Percentiles rank a stretch among this genome's conserved stretches.
phyloP scores from a whole-genome alignment of 169 alveolate species.

The Amoebophrya sp. region DNA sequence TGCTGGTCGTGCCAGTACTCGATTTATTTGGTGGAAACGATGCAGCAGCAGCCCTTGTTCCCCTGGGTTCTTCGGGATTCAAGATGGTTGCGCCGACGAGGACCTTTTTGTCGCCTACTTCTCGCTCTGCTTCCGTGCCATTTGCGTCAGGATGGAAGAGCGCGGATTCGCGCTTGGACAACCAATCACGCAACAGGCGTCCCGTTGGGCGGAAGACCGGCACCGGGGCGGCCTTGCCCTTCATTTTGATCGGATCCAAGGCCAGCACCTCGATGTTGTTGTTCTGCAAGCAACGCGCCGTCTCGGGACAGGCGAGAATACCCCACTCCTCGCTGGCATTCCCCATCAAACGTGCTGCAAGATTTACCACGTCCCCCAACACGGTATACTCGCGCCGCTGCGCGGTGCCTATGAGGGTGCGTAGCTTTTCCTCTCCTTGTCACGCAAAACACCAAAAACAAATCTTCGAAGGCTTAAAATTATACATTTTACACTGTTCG shows the following conservation, averaged over 20 bases:
- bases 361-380: not conserved
- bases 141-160: not conserved
- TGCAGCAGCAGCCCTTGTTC: too few relatives aligned
- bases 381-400: not conserved
- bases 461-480: too few relatives aligned
- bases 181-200: not conserved
- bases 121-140: too few relatives aligned
- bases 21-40: too few relatives aligned
- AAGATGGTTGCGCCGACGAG: not conserved
- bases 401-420: too few relatives aligned
- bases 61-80: too few relatives aligned
- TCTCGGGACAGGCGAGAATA: not conserved
- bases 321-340: not conserved
- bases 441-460: too few relatives aligned
- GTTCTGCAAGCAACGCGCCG: not conserved
- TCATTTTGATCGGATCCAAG: not conserved
- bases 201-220: not conserved
- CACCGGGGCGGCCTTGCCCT: not conserved
- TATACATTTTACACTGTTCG: too few relatives aligned
- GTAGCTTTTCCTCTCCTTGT: too few relatives aligned
- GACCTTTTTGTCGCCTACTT: too few relatives aligned
- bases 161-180: not conserved
- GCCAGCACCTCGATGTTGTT: not conserved
- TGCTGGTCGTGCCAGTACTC: too few relatives aligned
- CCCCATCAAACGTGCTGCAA: not conserved